phyloP scores from a whole-genome alignment of 352 stramenopile species.

The Phytopythium aichiense region DNA sequence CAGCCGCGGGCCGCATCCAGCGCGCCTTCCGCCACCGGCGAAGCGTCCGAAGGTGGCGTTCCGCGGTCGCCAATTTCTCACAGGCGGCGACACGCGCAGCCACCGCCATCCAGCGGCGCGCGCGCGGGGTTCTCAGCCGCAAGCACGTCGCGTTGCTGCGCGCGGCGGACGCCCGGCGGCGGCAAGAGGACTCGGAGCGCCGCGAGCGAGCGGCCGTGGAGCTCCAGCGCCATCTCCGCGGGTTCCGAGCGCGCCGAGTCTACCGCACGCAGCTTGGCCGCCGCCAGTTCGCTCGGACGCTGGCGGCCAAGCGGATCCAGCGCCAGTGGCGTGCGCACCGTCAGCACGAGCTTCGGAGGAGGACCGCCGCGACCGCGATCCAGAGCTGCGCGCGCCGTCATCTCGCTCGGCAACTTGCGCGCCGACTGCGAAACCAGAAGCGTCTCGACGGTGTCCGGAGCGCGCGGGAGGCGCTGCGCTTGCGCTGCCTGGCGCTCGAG shows the following conservation, averaged over 20 bases:
- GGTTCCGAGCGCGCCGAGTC: conserved; percentile 22
- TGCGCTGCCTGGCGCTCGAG: conserved; percentile 1
- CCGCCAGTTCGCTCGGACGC: not conserved
- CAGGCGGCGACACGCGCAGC: conserved; percentile 4
- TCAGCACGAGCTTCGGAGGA: not conserved
- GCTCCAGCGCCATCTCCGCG: conserved; percentile 40
- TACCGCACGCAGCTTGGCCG: conserved; percentile 2
- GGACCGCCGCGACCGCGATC: not conserved
- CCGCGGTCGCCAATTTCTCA: not conserved
- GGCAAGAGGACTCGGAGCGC: conserved; percentile 21
- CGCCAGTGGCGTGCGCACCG: not conserved
- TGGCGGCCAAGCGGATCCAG: not conserved
- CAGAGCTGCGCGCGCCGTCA: not conserved
- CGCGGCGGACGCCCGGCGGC: conserved; percentile 9
- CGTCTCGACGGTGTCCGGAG: not conserved
- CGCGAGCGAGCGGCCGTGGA: conserved; percentile 26
- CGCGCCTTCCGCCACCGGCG: not conserved
- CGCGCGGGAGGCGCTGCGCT: not conserved
- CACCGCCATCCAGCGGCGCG: conserved; percentile 9
- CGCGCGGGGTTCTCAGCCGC: conserved; percentile 19
- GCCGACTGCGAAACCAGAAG: not conserved
- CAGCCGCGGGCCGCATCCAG: not conserved
- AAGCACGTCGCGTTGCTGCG: conserved; percentile 4
- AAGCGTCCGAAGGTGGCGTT: not conserved
- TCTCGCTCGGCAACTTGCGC: not conserved